Base-by-base conservation (phyloP, 2,329 filamentous ascomycete species). In the Diaporthe capsici region DNA sequence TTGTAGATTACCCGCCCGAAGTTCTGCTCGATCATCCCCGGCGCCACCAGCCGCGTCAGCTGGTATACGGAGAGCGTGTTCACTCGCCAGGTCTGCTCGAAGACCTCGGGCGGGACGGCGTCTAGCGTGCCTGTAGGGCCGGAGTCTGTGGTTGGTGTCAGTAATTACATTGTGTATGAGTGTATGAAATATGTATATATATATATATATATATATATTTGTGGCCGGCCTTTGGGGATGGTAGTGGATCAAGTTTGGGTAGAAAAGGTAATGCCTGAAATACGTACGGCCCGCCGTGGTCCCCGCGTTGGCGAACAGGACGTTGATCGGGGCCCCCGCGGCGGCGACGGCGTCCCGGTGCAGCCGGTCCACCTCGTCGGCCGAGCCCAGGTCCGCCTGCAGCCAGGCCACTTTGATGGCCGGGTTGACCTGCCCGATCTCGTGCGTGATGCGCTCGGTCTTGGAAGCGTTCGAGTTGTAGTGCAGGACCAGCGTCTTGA, bases 241-340 rank as follows among this genome's bases (percentile, higher is more conserved):
- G 1, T 31, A 31, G 31, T 31, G 31, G 31, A 31, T 31, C 31
- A 6, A 1, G 31, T 31, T 31, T 31, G 31, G 31, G 31, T 31
- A 31, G 31, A 31, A 31, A 31, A 31, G 31, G 4, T 31, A 31
- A 31, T 6, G 31, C 31, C 31, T 1, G 31, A 9, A 31, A 37
- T 47, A 53, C 61, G 28, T 68, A 68, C 53, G 70, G 4, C 47
- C 57, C 2, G 63, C 42, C 34, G 70, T 70, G 7, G 75, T 76
- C 13, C 75, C 75, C 9, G 72, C 72, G 58, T 75, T 75, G 58
- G 67, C 72, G 67, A 76, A 75, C 34, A 76, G 53, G 20, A 76
- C 75, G 51, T 63, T 76, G 67, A 76, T 57, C 25, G 75, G 44
- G 2, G 25, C 39, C 22, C 58, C 70, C 4, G 72, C 61, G 49